Percentiles rank a stretch among this genome's conserved stretches.
These are phyloP conservation scores for Pelargonium cotyledonis DNA, from an alignment of 441 rosid genomes.

Conservation along the genomic window DNA sequence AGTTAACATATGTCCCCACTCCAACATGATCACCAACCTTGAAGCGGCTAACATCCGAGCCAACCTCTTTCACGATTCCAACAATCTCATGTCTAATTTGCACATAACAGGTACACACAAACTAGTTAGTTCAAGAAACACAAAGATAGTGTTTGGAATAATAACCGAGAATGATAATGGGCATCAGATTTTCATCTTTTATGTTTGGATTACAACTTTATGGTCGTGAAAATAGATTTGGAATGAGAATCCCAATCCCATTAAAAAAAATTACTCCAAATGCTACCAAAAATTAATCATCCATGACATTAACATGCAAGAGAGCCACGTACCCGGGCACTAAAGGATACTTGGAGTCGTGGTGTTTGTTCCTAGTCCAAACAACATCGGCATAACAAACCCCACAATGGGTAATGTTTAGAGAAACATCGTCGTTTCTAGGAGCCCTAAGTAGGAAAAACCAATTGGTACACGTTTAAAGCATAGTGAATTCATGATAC, in stretches of 20 bases:
- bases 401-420: slow-evolving; percentile 86
- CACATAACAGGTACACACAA: not conserved
- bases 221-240: too few relatives aligned
- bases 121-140: not conserved
- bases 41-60: slow-evolving; percentile 54
- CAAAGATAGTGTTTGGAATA: not conserved
- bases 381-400: slow-evolving; percentile 76
- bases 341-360: slow-evolving; percentile 66
- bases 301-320: not conserved
- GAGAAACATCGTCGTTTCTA: slow-evolving; percentile 54
- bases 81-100: slow-evolving; percentile 68
- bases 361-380: slow-evolving; percentile 58
- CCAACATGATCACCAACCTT: slow-evolving; percentile 80
- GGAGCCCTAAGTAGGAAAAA: slow-evolving; percentile 40
- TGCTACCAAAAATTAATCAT: not conserved
- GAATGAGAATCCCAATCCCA: too few relatives aligned
- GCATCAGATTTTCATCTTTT: too few relatives aligned
- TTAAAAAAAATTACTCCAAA: too few relatives aligned
- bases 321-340: slow-evolving; percentile 67
- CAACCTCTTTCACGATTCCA: slow-evolving; percentile 71
- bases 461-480: not conserved
- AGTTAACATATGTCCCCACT: slow-evolving; percentile 79
- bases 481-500: not conserved
- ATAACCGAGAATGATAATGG: too few relatives aligned
- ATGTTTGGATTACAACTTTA: too few relatives aligned